A percentile compares a stretch with the other conserved stretches of the same genome.
phyloP scores from a whole-genome alignment of 192 early-diverging fungal species.

The Entomortierella beljakovae region DNA sequence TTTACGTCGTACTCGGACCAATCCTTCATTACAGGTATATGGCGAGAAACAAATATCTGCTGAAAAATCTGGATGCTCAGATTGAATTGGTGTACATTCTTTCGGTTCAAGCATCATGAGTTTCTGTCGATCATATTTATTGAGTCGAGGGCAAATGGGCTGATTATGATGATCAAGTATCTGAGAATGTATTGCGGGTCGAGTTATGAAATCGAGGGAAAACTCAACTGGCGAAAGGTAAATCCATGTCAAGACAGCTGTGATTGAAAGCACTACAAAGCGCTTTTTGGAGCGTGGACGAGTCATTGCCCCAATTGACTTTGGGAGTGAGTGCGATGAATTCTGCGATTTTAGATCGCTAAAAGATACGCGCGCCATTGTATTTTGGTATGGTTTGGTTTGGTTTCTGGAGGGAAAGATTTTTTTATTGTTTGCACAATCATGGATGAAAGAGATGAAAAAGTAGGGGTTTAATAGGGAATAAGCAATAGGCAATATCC shows the following conservation, averaged over 20 bases:
- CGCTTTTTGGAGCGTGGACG: constrained; percentile 34
- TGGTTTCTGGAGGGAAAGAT: too few species aligned
- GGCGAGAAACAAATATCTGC: constrained; percentile 44
- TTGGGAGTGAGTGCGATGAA: too few species aligned
- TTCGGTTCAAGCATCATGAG: constrained; percentile 25
- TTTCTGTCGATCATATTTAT: constrained; percentile 45
- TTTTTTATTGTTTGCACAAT: too few species aligned
- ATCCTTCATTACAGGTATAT: constrained; percentile 38
- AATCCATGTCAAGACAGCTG: constrained; percentile 18
- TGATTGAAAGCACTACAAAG: not conserved
- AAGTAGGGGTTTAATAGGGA: too few species aligned
- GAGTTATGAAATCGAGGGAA: constrained; percentile 4
- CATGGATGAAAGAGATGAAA: too few species aligned
- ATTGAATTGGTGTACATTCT: constrained; percentile 27
- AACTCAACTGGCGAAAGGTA: not conserved
- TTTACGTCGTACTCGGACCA: constrained; percentile 30
- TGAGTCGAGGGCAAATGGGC: constrained; percentile 40
- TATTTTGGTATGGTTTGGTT: too few species aligned
- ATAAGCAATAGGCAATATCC: too few species aligned
- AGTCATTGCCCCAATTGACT: too few species aligned
- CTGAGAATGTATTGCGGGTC: constrained; percentile 19
- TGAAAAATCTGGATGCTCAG: constrained; percentile 45
- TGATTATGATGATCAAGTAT: constrained; percentile 34
- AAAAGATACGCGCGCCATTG: constrained; percentile 7
- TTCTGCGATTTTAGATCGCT: too few species aligned